Conservation (phyloP, 805 yeast species). For the Candida orba region DNA sequence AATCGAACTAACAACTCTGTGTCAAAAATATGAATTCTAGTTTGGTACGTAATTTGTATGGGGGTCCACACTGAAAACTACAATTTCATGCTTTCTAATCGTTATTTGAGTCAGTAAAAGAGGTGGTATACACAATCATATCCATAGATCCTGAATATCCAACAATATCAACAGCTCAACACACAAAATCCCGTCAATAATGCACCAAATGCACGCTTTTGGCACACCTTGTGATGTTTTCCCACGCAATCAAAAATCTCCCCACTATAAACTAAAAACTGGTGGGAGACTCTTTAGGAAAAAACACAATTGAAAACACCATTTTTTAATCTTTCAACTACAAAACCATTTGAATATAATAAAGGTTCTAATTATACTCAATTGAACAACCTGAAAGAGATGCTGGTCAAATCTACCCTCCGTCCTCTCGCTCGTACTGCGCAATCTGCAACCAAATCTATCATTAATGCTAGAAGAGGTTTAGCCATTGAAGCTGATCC, state of each 20-base stretch:
- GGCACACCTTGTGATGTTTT: constrained; percentile 1
- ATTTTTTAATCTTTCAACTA: not conserved
- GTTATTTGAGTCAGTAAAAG: no score
- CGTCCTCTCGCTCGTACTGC: constrained; percentile 12
- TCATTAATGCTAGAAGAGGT: constrained; percentile 17
- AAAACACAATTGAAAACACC: not conserved
- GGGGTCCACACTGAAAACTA: not conserved
- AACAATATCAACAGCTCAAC: no score
- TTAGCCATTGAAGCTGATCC: constrained; percentile 21
- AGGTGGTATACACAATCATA: no score
- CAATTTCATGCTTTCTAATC: no score
- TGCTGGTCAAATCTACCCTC: constrained; percentile 12
- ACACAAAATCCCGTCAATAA: no score
- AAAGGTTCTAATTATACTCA: not conserved
- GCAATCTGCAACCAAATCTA: constrained; percentile 5
- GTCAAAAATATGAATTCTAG: no score
- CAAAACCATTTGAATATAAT: no score
- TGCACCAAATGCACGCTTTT: no score
- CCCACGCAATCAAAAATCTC: constrained; percentile 1
- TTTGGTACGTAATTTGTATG: not conserved
- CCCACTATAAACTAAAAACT: not conserved
- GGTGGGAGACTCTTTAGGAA: not conserved
- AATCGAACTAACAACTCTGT: no score
- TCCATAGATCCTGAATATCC: no score
- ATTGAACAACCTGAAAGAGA: not conserved